phyloP scores from a whole-genome alignment of 2,329 filamentous ascomycete genomes.

The Plectosphaerella sp. region DNA sequence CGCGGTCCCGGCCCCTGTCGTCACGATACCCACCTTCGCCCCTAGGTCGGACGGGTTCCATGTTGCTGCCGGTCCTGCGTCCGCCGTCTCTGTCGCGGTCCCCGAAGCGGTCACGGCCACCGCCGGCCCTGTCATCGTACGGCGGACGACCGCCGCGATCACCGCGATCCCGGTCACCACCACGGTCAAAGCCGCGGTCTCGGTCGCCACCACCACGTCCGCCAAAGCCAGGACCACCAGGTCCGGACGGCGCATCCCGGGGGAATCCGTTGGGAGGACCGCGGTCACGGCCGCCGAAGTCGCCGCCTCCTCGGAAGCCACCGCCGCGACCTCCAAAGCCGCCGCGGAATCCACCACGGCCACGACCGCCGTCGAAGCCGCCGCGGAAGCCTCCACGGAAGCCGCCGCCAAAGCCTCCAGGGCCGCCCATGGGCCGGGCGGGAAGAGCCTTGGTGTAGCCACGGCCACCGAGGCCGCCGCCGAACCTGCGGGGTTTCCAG shows the following conservation, averaged over 20 bases:
- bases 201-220: constrained; percentile 44
- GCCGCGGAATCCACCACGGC: constrained; percentile 33
- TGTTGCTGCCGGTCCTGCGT: constrained; percentile 69
- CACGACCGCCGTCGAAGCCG: constrained; percentile 26
- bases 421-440: constrained; percentile 63
- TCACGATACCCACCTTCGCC: constrained; percentile 53
- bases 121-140: constrained; percentile 33
- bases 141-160: constrained; percentile 34
- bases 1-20: constrained; percentile 36
- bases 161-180: constrained; percentile 42
- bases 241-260: constrained; percentile 57
- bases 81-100: constrained; percentile 19
- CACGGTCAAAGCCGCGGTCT: constrained; percentile 31
- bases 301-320: constrained; percentile 34
- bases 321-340: constrained; percentile 52
- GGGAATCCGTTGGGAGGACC: constrained; percentile 46
- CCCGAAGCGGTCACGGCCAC: constrained; percentile 30
- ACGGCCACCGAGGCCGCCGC: constrained; percentile 86
- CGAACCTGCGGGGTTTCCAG: constrained; percentile 88
- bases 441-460: constrained; percentile 83
- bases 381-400: constrained; percentile 43
- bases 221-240: constrained; percentile 50
- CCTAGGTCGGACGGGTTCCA: constrained; percentile 70
- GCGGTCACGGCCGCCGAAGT: constrained; percentile 37
- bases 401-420: constrained; percentile 54